These are phyloP conservation scores for Asterochloris erici DNA, from an alignment of 139 green algal genomes.

Conservation along the genomic window DNA sequence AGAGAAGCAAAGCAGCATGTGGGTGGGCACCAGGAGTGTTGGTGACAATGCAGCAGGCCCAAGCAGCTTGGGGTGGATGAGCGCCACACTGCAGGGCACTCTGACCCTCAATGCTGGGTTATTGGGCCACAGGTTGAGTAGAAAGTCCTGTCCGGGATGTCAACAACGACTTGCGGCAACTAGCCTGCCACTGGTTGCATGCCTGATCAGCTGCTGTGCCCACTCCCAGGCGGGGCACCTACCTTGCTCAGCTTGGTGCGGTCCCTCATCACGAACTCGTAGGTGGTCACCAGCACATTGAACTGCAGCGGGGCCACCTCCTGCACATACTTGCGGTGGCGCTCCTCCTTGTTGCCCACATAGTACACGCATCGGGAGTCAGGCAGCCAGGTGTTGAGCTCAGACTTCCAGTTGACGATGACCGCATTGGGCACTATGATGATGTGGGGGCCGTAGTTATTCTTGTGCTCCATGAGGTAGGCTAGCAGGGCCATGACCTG, in stretches of 20 bases:
- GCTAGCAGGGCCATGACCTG: constrained; percentile 93
- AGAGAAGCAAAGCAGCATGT: neutral
- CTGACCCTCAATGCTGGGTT: too few species aligned
- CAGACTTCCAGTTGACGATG: constrained; percentile 95
- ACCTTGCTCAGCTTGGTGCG: constrained; percentile 59
- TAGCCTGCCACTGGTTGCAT: too few species aligned
- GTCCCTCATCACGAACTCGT: constrained; percentile 97
- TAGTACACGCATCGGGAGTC: constrained; percentile 68
- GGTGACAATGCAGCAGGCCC: neutral
- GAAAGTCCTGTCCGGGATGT: too few species aligned
- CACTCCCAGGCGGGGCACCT: too few species aligned
- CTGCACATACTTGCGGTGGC: constrained; percentile 58
- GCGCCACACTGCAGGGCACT: too few species aligned
- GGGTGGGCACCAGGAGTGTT: neutral
- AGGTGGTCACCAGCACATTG: constrained; percentile 98
- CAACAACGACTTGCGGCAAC: too few species aligned
- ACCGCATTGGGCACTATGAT: constrained; percentile 99
- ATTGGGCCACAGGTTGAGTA: too few species aligned
- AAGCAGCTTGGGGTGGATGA: too few species aligned
- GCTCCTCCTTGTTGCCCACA: constrained; percentile 72
- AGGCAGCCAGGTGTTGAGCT: constrained; percentile 91
- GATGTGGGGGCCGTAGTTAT: constrained; percentile 92
- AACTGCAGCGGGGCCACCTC: constrained; percentile 75
- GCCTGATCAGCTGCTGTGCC: too few species aligned
- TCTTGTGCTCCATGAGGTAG: constrained; percentile 95